phyloP scores from a whole-genome alignment of 352 stramenopile genomes.

The Phytophthora uliginosa region DNA sequence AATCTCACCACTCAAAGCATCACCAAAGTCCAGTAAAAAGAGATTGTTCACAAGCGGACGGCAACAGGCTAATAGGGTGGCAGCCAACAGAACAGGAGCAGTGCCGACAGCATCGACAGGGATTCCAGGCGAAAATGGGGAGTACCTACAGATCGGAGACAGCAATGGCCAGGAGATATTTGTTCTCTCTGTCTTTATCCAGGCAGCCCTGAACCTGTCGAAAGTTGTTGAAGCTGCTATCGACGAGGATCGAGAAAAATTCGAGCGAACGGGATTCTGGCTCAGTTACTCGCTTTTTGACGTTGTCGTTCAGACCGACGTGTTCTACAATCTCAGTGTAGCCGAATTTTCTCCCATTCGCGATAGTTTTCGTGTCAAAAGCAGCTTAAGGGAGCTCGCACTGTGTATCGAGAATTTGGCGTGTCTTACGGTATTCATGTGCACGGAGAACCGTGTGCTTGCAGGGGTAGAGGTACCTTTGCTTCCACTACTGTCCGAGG shows the following conservation, averaged over 20 bases:
- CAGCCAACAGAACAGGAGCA: background rate
- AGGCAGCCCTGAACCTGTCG: conserved; percentile 47
- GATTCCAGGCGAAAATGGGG: conserved; percentile 39
- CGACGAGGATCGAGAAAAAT: conserved; percentile 10
- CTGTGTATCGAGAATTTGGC: conserved; percentile 46
- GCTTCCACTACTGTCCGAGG: conserved; percentile 33
- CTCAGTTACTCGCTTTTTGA: conserved; percentile 89
- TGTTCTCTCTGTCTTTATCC: conserved; percentile 70
- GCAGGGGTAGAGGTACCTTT: conserved; percentile 70
- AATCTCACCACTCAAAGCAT: background rate
- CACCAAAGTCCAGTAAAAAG: background rate
- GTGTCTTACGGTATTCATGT: conserved; percentile 71
- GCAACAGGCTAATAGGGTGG: background rate
- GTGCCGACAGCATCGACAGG: conserved; percentile 14
- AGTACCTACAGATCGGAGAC: conserved; percentile 66
- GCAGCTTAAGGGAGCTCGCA: conserved; percentile 54
- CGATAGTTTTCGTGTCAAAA: conserved; percentile 78
- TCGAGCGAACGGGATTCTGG: conserved; percentile 62
- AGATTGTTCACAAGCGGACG: background rate
- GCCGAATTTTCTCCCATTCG: conserved; percentile 76
- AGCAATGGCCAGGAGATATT: conserved; percentile 59
- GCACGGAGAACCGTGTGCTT: conserved; percentile 72
- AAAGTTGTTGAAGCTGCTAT: conserved; percentile 37
- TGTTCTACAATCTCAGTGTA: conserved; percentile 69
- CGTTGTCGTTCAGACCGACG: conserved; percentile 84